Percentiles rank a stretch among this genome's conserved stretches.
These are phyloP conservation scores for Eucalyptus regnans DNA, from an alignment of 345 rosid genomes.

Conservation along the genomic window DNA sequence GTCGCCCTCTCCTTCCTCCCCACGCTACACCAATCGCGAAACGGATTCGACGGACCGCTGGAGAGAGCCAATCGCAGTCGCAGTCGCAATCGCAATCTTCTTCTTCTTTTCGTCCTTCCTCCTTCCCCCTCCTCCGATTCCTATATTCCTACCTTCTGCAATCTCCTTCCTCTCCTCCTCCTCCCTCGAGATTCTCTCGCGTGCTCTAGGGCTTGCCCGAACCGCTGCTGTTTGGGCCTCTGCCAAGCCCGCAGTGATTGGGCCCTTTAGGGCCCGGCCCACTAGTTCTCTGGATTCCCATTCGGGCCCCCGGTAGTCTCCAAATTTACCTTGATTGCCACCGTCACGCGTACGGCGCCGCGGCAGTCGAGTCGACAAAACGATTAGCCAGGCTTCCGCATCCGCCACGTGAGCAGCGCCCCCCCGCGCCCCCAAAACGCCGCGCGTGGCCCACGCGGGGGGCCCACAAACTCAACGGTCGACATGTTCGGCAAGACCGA, in stretches of 20 bases:
- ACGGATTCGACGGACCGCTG: not conserved
- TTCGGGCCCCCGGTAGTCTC: not conserved
- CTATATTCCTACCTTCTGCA: not conserved
- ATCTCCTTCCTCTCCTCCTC: not conserved
- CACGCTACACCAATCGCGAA: not conserved
- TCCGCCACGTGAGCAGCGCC: not conserved
- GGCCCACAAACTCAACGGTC: not conserved
- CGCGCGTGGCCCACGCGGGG: not conserved
- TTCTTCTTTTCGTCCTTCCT: not conserved
- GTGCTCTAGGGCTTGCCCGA: not conserved
- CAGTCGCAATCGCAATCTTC: not conserved
- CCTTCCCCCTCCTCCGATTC: not conserved
- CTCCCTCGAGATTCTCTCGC: not conserved
- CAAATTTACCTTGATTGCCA: not conserved
- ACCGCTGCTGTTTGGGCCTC: not conserved
- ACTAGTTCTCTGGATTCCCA: not conserved
- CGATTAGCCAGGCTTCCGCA: not conserved
- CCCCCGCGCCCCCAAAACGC: too few relatives aligned
- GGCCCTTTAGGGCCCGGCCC: not conserved
- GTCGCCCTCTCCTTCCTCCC: not conserved
- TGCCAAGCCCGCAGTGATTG: not conserved
- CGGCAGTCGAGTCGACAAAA: not conserved
- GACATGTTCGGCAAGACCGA: not conserved
- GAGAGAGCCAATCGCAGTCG: not conserved
- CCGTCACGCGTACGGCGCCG: not conserved